Evolutionary conservation across 169 alveolate species (phyloP), one percentile per base, ranked within the genome.

Genomic region (Plasmodium knowlesi): DNA sequence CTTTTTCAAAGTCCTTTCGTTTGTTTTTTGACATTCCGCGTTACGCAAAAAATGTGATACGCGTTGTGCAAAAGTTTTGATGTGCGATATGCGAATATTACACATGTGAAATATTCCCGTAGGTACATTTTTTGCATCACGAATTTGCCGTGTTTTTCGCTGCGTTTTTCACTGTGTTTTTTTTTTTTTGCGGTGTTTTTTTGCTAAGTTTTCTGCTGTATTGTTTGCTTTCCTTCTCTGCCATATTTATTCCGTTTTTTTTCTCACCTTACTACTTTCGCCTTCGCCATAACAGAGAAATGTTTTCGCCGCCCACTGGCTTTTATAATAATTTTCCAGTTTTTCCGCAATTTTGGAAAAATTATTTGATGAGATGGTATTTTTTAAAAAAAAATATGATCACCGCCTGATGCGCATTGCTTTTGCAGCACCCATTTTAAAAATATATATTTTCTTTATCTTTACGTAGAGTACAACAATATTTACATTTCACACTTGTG

Each of bases 51-150:
- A 67, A 67, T 5, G 37, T 67, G 41, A 67, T 28, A 67, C 37
- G 76, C 19, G 76, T 50, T 67, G 37, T 28, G 76, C 76, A 67
- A 67, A 67, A 67, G 76, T 67, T 67, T 67, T 67, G 76, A 67
- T 67, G 30, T n/a, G 76, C 76, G 76, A 67, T 67, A 28, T 67
- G 76, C 76, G 37, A 67, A 67, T n/a, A 28, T 28, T 25, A 67
- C 76, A 67, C 76, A 67, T 67, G 76, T 67, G 76, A 67, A 67
- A 25, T 67, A n/a, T 25, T 22, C n/a, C 39, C 76, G 22, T 50
- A 50, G 25, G 12, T 50, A 12, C 12, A 50, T 50, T 50, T 50
- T 46, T 50, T 50, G 6, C 61, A 50, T 50, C 25, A 50, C 19
- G 61, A 50, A 50, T 14, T 50, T 50, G 19, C 61, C 16, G 61